Evolutionary conservation across 257 asterid species (phyloP).

Genomic region (Verbena officinalis): DNA sequence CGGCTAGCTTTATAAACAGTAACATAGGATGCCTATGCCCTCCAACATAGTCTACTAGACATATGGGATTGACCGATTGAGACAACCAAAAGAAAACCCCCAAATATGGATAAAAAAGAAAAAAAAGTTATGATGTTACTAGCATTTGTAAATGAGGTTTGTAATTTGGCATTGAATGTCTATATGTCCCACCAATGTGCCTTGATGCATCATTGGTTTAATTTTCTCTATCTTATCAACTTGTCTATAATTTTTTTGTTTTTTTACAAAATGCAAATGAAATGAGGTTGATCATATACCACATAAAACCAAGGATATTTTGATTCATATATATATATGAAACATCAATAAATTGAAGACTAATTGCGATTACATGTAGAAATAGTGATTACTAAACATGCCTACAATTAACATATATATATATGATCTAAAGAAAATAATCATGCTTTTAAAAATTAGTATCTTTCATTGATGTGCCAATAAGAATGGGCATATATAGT

Average conservation of each 20-base stretch:
- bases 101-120: background rate
- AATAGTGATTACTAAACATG: no score
- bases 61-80: background rate
- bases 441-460: no score
- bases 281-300: background rate
- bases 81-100: no score
- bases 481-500: no score
- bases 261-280: background rate
- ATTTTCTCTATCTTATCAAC: background rate
- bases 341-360: background rate
- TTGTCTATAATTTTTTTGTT: background rate
- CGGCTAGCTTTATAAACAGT: no score
- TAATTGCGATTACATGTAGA: no score
- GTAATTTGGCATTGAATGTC: background rate
- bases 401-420: no score
- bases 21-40: no score
- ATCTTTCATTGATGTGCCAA: no score
- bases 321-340: background rate
- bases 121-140: background rate
- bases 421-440: background rate
- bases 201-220: background rate
- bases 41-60: no score
- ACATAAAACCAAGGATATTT: background rate
- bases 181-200: background rate
- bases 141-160: background rate